Base-by-base conservation (phyloP, 129 eudicot species). In the Flaveria bidentis region DNA sequence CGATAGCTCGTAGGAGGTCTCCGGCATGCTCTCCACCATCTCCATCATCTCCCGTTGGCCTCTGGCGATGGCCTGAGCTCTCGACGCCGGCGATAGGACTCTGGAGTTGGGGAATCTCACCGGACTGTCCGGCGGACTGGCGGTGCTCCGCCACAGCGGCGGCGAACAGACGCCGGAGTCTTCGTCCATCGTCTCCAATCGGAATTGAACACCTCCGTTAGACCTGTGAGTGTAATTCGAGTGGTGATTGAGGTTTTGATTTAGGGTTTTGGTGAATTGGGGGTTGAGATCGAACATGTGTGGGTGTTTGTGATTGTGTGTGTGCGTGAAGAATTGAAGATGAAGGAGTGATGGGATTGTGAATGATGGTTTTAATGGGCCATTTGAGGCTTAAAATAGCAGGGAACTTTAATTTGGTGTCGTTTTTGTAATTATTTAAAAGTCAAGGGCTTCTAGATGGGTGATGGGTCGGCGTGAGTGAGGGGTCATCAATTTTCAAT, bases 1-100 rank as follows among this genome's bases (percentile, higher is more conserved):
- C 9, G 98, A 90, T 5, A 93, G 85, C 74, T 93, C 98, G 25
- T 90, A 93, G 17, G 86, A 90, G 0, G 94, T 79, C 53, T 93
- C 98, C 9, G 98, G 98, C 90, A 93, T 90, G 86, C 67, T 88
- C 78, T 85, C 85, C 15, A 93, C 96, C 92, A 93, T 90, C 23
- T 90, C 98, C 98, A 90, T 93, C 12, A 93, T 81, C 83, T 93
- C 98, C n/a, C 76, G 12, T 50, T 86, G 87, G 13, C 98, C 98
- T 79, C 83, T 85, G 0, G 91, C 96, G 5, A 93, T 88, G 16
- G 98, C 96, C 10, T 85, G 90, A 9, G 85, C 62, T 75, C 97
- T 82, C 0, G 98, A 86, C 2, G 73, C 56, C 14, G 96, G 95
- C 0, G 98, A 89, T 2, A 85, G 63, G 44, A 50, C 1, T 46